Evolutionary conservation across 148 eudicot genomes (phyloP), one percentile per base, ranked within the genome.

Genomic region (Polygonum maritimum): DNA sequence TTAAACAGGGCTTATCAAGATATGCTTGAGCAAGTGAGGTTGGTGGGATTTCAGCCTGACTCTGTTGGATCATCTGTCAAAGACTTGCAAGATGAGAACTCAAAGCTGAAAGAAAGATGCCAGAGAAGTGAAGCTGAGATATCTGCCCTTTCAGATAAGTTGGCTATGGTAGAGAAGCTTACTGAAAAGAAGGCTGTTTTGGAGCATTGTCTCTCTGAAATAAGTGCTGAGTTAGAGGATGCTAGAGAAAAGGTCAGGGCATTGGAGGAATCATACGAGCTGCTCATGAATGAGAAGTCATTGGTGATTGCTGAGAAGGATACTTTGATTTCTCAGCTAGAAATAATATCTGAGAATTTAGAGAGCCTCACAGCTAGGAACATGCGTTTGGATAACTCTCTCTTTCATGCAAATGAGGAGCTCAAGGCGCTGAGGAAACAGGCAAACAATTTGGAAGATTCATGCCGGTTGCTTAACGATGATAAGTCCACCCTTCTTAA

Each of bases 91-190:
- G 85, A 82, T 44, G 91, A 89, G 81, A 90, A 90, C 80, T 81
- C 78, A 5, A 80, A 77, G 76, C 82, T 92, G 71, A 89, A 83
- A 80, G 89, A 86, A 79, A 87, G 76, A 76, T 87, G 84, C 79
- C 82, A 83, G 65, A 89, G 75, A 85, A 89, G 78, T 75, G 79
- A 82, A 74, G 79, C 44, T 73, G 97, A 92, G 78, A 85, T 86
- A 77, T 78, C 83, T 79, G 80, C 88, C 55, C 89, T 92, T 26
- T 69, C 81, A 73, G 83, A 82, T 86, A 94, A 90, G 83, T 76
- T 94, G 81, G 85, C 39, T 73, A 78, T 85, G 69, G 82, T 95
- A 83, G 92, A 88, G 79, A 86, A 85, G 78, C 98, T 95, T 79
- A 58, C 88, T 18, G 85, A 87, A 81, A 92, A 91, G 87, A 95